Conservation (phyloP, 257 asterid species). For the Thymus mandschuricus region DNA sequence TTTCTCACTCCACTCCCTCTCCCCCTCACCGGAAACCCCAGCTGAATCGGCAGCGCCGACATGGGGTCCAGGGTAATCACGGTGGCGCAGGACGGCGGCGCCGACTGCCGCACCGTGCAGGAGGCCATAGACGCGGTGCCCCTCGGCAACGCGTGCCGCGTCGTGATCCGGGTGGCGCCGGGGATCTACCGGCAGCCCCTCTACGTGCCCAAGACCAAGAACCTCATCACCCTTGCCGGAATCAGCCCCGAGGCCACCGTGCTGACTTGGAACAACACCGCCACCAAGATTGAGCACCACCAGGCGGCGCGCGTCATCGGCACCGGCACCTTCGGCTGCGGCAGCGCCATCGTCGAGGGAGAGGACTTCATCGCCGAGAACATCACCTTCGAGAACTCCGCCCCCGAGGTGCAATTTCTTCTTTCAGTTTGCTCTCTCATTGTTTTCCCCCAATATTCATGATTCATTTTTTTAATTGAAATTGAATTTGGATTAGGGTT, state of each 20-base stretch:
- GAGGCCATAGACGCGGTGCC: slow-evolving; percentile 96
- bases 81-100: slow-evolving; percentile 74
- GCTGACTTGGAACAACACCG: slow-evolving; percentile 88
- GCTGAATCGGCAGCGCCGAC: neutral
- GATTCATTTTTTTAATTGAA: neutral
- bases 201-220: slow-evolving; percentile 89
- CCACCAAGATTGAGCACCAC: slow-evolving; percentile 77
- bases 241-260: slow-evolving; percentile 74
- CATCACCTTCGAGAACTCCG: slow-evolving; percentile 85
- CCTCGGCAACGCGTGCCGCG: slow-evolving; percentile 67
- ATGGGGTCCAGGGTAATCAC: slow-evolving; percentile 55
- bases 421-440: neutral
- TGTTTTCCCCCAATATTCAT: neutral
- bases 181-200: slow-evolving; percentile 82
- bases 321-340: slow-evolving; percentile 97
- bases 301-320: slow-evolving; percentile 92
- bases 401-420: slow-evolving; percentile 63
- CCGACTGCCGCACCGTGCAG: slow-evolving; percentile 75
- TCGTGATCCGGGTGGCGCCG: slow-evolving; percentile 74
- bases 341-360: slow-evolving; percentile 82
- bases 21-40: neutral
- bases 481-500: slow-evolving; percentile 52
- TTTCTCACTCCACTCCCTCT: slow-evolving; percentile 17
- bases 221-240: slow-evolving; percentile 80
- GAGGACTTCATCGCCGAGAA: slow-evolving; percentile 98